Base-by-base conservation (phyloP, 2,329 filamentous ascomycete genomes). In the Aspergillus sp. region DNA sequence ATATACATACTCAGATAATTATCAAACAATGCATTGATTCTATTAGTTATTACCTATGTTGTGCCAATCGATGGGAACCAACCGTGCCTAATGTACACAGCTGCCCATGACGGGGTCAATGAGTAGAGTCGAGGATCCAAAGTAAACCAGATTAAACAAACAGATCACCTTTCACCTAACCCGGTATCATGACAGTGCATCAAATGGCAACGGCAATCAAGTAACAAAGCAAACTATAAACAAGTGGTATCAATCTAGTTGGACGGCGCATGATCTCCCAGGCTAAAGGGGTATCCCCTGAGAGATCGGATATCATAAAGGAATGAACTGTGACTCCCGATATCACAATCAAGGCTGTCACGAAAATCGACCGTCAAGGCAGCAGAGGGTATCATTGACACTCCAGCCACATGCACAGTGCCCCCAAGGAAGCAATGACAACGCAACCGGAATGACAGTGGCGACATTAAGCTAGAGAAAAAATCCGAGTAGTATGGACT, bases 221-320 rank as follows among this genome's bases (percentile, higher is more conserved):
- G 60, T 62, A 68, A 70, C 63, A 68, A 69, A 68, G 55, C 63
- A 65, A 66, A 64, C 58, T 65, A 65, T 62, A 64, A 70, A 69
- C 64, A 70, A 68, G 65, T 73, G 71, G 71, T 74, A 72, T 72
- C 70, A 71, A 72, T 72, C 70, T 72, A 72, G 67, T 66, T 58
- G 57, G 61, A 63, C 62, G 61, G 63, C 58, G 64, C 67, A 62
- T 64, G 60, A 66, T 65, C 66, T 63, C 63, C 55, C 64, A 60
- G 59, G 58, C 53, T 52, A 58, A 46, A 61, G 56, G 64, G 62
- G 62, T 63, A 65, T 65, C 60, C 46, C 66, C 70, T 69, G 70
- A 68, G 66, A 58, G 62, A 68, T 61, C 63, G 65, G 63, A 68
- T 64, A 68, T 73, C 70, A 65, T 72, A 62, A 72, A 70, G 64